Base-by-base conservation (phyloP, 805 yeast genomes). In the Metschnikowia baotianmanensis region DNA sequence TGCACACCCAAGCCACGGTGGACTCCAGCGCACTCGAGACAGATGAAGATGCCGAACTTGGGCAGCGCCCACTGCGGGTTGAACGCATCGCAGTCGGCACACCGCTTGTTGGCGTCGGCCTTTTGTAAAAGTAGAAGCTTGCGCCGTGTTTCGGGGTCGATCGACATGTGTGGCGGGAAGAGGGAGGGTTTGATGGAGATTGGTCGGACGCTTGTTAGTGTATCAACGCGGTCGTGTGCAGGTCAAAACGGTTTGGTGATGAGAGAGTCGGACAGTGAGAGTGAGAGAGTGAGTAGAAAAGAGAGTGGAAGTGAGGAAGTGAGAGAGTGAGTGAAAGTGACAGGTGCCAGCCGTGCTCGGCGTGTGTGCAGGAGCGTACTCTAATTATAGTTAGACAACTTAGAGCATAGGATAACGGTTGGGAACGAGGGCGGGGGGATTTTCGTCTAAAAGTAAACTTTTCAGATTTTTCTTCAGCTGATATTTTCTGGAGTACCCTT, bases 61-160 rank as follows among this genome's bases (percentile, higher is more conserved):
- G 98, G 98, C 11, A 96, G 88, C 2, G 98, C 97, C 99, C 99
- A 93, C 63, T 93, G 99, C 8, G 99, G 99, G 61, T 90, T 91
- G 44, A 96, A 96, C 1, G 97, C 95, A 27, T 71, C 74, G 65
- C 99, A 93, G 62, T 93, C 99, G 62, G 88, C 84, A 65, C 99
- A 93, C 62, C 79, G 82, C 68, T 84, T 88, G 71, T 89, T 88
- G 11, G 72, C 83, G 20, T 91, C 95, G 34, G 72, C 71, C 59
- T 88, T 88, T 58, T 91, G 98, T 46, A 91, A 67, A 31, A 80
- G 80, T 51, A 69, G 58, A 29, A 86, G 72, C 59, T 83, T 81
- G 59, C 96, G 81, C 62, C 95, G 84, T 45, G 86, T 83, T 54
- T 88, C 96, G 13, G 97, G 96, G 61, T 90, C 95, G 40, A 90